phyloP scores from a whole-genome alignment of 768 basidiomycete genomes.

The Termitomyces sp. region DNA sequence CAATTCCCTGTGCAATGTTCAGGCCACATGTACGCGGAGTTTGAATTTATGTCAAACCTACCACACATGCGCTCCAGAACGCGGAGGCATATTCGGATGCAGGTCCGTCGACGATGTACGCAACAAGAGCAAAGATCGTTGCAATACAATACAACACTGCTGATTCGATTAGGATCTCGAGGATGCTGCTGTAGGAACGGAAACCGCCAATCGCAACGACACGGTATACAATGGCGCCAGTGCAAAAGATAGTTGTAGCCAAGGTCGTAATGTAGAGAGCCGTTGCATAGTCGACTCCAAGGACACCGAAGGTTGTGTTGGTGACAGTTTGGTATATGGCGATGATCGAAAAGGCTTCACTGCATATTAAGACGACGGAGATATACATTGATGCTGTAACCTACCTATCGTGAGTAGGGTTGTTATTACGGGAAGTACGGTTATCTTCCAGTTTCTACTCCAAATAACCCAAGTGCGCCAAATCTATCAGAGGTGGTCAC shows the following conservation, averaged over 20 bases:
- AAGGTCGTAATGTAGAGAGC: slow-evolving; percentile 12
- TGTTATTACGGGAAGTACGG: slow-evolving; percentile 5
- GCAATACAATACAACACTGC: slow-evolving; percentile 10
- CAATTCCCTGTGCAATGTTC: slow-evolving; percentile 7
- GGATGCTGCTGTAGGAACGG: slow-evolving; percentile 5
- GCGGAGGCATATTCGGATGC: slow-evolving; percentile 8
- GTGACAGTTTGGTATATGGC: slow-evolving; percentile 6
- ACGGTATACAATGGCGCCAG: slow-evolving; percentile 9
- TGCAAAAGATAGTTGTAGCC: slow-evolving; percentile 11
- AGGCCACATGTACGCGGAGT: background rate
- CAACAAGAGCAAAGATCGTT: slow-evolving; percentile 11
- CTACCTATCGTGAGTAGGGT: slow-evolving; percentile 8
- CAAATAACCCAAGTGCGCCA: slow-evolving; percentile 16
- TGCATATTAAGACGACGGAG: background rate
- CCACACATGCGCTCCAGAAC: slow-evolving; percentile 11
- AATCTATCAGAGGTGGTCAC: slow-evolving; percentile 1
- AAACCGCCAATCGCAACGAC: slow-evolving; percentile 2
- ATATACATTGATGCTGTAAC: background rate
- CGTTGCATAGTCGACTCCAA: slow-evolving; percentile 11
- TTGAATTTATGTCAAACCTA: background rate
- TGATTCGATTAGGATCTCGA: slow-evolving; percentile 12
- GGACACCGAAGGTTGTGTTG: slow-evolving; percentile 7
- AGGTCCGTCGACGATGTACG: slow-evolving; percentile 5
- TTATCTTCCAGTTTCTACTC: slow-evolving; percentile 9
- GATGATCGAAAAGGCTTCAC: slow-evolving; percentile 10